Evolutionary conservation across 176 grass and related monocot species (phyloP), one percentile per base, ranked within the genome.

Genomic region (Oryza rufipogon): DNA sequence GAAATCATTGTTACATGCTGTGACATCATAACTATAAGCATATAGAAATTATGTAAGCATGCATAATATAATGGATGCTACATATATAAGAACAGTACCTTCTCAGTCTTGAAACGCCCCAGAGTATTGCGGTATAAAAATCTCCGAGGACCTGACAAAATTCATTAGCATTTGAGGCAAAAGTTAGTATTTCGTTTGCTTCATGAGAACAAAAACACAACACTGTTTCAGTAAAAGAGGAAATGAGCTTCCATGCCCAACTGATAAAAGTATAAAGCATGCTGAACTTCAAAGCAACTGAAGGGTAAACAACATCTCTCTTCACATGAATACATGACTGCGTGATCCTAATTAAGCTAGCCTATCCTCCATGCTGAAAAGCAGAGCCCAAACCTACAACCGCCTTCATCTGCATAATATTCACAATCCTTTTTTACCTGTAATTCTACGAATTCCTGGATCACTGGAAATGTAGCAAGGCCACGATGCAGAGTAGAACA

Each of bases 21-120:
- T 28, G 67, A 11, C 22, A 6, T 26, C 11, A 25, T 66, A 33
- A 70, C 70, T 5, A 70, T 63, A 68, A 58, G 48, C 36, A 22
- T 19, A 63, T 63, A 13, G 58, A 5, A 83, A 70, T 9, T 48
- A 20, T 73, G 3, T 61, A 84, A 79, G 33, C 8, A 71, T 14
- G 44, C 16, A 67, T 17, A n/a, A 64, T 69, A n/a, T 74, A 79
- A 49, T 33, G 12, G 32, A 73, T 70, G 69, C 25, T 45, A 13
- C 25, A 85, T 70, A 81, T 83, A 61, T 68, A 49, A 16, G 28
- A 22, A 67, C 6, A n/a, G 58, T 87, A 98, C 96, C 93, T 98
- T 93, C 83, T 98, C 96, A 75, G 83, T 96, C 80, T 94, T 92
- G 34, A 98, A 92, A 88, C 91, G 93, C 20, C 96, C 96, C 45